phyloP scores from a whole-genome alignment of 208 protist species.

The Leishmania arabica region DNA sequence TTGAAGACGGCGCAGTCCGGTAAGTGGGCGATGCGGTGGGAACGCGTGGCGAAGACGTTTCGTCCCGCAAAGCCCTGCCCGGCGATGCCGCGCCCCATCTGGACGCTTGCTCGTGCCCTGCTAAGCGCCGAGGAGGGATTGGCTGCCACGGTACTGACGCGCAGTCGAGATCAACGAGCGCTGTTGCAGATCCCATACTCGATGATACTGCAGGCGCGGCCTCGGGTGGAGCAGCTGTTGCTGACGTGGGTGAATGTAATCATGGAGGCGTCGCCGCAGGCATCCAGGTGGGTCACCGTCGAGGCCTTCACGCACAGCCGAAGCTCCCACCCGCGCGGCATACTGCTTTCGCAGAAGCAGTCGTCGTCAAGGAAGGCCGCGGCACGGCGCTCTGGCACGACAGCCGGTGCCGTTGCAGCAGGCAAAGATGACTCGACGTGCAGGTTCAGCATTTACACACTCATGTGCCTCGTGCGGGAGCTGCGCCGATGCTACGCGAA shows the following conservation, averaged over 20 bases:
- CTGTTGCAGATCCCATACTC: slow-evolving; percentile 29
- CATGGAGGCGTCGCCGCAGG: slow-evolving; percentile 54
- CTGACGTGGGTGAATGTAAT: slow-evolving; percentile 76
- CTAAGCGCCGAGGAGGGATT: slow-evolving; percentile 52
- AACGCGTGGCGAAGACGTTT: slow-evolving; percentile 81
- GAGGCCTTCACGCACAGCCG: slow-evolving; percentile 20
- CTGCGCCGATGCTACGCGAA: slow-evolving; percentile 41
- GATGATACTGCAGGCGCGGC: slow-evolving; percentile 22
- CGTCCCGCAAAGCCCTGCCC: slow-evolving; percentile 41
- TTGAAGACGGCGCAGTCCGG: slow-evolving; percentile 24
- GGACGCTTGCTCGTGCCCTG: slow-evolving; percentile 32
- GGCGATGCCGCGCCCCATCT: slow-evolving; percentile 37
- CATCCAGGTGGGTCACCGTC: slow-evolving; percentile 31
- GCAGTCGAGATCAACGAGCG: slow-evolving; percentile 6
- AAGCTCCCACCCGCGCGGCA: slow-evolving; percentile 8
- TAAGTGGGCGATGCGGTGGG: slow-evolving; percentile 60
- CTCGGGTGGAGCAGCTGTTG: slow-evolving; percentile 54
- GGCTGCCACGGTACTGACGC: slow-evolving; percentile 15
- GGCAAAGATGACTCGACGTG: slow-evolving; percentile 11
- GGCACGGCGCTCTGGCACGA: not conserved
- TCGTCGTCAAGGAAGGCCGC: not conserved
- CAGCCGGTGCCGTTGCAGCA: not conserved
- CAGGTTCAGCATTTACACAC: slow-evolving; percentile 37
- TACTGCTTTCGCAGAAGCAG: slow-evolving; percentile 12
- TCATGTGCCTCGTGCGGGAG: slow-evolving; percentile 64